Evolutionary conservation across 1,139 yeast species (phyloP), one percentile per base, ranked within the genome.

Genomic region (Scheffersomyces illinoinensis): DNA sequence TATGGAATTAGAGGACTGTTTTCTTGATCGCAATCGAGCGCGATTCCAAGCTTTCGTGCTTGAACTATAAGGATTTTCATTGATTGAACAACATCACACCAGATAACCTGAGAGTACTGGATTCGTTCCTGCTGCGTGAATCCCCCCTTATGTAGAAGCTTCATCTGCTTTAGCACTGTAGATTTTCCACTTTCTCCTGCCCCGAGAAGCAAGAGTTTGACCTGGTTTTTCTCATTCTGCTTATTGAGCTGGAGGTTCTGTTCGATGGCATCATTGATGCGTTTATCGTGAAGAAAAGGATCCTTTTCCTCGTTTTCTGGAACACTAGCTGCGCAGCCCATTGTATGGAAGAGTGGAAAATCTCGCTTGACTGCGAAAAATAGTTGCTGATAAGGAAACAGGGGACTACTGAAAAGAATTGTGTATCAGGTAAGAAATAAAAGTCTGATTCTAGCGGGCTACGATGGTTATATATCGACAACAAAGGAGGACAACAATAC

Each of bases 131-230:
- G 90, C 53, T 84, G 85, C 1, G 89, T 82, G 74, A 93, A 95
- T 5, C 97, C 97, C 39, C 91, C 89, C 63, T 92, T 91, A 72
- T 95, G 98, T 56, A 93, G 74, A 46, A 95, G 78, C 66, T 90
- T 86, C 86, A 95, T 85, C 71, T 96, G 99, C 72, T 95, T 96
- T 62, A 95, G 77, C n/a, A 95, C 97, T 0, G 99, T 95, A 2
- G 97, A 91, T 72, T 95, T 95, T 7, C 99, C 99, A 58, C 95
- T 88, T 74, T 95, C 99, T 7, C 99, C 99, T 0, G 98, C 93
- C 26, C 99, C 99, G 39, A 93, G 76, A 20, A 93, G 76, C 54
- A 93, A 75, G 60, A 93, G 78, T 70, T 89, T 90, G 57, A 88
- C 82, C 65, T 83, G 89, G 49, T 75, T 71, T 59, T 73, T 74